Percentiles rank a stretch among this genome's conserved stretches.
Evolutionary conservation across 306 rosid genomes (phyloP).

Genomic region (Nissolia schottii): DNA sequence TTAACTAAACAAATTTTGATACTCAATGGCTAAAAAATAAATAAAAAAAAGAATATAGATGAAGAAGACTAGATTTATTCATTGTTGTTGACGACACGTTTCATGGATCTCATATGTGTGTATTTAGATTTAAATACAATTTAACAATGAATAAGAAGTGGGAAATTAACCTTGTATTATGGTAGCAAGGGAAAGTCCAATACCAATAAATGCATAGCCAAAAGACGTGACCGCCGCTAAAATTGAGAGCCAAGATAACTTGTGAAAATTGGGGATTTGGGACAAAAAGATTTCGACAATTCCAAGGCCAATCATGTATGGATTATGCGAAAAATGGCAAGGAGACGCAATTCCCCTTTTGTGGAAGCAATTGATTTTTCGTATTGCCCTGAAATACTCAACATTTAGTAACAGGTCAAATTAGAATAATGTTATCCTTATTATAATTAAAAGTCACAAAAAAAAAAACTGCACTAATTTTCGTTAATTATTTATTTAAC

Average conservation of each 20-base stretch:
- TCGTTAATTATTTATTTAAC: too few species aligned
- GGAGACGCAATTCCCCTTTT: conserved; percentile 6
- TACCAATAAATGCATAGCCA: conserved; percentile 49
- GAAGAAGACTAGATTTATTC: neutral
- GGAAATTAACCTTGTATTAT: conserved; percentile 30
- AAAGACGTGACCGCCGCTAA: conserved; percentile 49
- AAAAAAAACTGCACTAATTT: neutral
- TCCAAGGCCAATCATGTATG: conserved; percentile 55
- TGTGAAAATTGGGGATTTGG: conserved; percentile 51
- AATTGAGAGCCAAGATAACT: conserved; percentile 47
- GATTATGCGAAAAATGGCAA: conserved; percentile 47
- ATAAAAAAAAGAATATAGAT: neutral
- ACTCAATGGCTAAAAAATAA: neutral
- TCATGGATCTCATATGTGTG: neutral
- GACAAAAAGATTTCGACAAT: conserved; percentile 45
- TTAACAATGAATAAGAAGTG: neutral
- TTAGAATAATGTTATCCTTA: neutral
- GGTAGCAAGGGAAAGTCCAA: conserved; percentile 49
- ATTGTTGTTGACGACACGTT: neutral
- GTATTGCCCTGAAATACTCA: conserved; percentile 42
- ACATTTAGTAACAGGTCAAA: neutral
- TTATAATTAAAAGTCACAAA: neutral
- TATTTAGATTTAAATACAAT: neutral
- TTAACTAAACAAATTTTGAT: neutral
- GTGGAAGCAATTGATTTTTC: conserved; percentile 41